Base-by-base conservation (phyloP, 2,329 filamentous ascomycete species). In the Verticillium zaregamsianum region DNA sequence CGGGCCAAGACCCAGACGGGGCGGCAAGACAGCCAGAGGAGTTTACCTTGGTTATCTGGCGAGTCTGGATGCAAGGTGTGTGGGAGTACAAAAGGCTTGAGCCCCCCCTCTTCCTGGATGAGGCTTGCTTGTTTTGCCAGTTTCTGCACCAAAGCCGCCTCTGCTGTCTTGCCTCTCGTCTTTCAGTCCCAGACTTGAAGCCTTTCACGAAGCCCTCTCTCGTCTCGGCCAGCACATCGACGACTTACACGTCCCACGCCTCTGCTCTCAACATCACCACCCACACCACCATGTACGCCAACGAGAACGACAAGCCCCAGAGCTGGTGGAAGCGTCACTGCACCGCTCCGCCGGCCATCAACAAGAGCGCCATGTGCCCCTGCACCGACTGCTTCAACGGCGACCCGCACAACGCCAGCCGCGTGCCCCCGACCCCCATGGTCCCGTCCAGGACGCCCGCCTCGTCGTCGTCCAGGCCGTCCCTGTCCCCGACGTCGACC, bases 321-420 rank as follows among this genome's bases (percentile, higher is more conserved):
- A 71, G 68, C 65, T 78, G 76, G 76, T 77, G 77, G 63, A 72
- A 74, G 57, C 75, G 75, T 64, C 76, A 78, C 71, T 77, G 74
- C 64, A 68, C 74, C 57, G 74, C 76, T 60, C 73, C 73, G 20
- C 76, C 76, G 2, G 74, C 76, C 55, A 68, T 75, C 67, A 72
- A 70, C 67, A 66, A 67, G 62, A 68, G 67, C 37, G 68, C 73
- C 4, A 64, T 69, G 23, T 78, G 76, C 61, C 74, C 75, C 59
- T 78, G 76, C 66, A 70, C 68, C 59, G 54, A 55, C 25, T 55
- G 54, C 54, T 55, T 55, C 54, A 33, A 55, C n/a, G 54, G 25
- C 31, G 14, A 31, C n/a, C 54, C 54, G 20, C 54, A 55, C 25
- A 55, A 52, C 20, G n/a, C 45, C 9, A 52, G n/a, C 45, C 45